Conservation (phyloP, 2,329 filamentous ascomycete genomes). For the Corinectria fuckeliana region DNA sequence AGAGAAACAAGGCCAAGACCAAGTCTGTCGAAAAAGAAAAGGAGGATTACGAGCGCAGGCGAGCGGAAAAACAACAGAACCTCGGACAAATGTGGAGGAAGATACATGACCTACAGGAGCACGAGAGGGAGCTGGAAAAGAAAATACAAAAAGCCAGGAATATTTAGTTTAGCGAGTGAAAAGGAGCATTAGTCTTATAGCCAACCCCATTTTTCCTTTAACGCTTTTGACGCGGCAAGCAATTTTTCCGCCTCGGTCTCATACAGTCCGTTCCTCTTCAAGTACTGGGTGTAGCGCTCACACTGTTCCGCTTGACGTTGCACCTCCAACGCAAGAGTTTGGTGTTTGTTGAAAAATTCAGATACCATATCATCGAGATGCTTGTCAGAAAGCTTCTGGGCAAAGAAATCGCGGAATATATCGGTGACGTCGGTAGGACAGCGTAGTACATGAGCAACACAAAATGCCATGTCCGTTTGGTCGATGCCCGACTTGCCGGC, state of each 20-base stretch:
- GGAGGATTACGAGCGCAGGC: neutral
- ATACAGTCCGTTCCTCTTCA: conserved; percentile 26
- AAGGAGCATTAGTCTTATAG: neutral
- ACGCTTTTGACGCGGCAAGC: conserved; percentile 18
- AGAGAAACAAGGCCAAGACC: neutral
- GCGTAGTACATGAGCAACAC: conserved; percentile 23
- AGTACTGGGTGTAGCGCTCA: conserved; percentile 26
- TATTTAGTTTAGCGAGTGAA: neutral
- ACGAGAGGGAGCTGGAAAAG: too few species aligned
- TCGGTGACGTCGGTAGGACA: conserved; percentile 17
- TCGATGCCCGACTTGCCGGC: neutral
- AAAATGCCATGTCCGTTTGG: conserved; percentile 19
- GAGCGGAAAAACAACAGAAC: neutral
- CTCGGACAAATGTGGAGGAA: neutral
- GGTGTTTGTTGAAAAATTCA: conserved; percentile 23
- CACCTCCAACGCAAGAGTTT: conserved; percentile 16
- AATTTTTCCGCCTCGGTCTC: conserved; percentile 19
- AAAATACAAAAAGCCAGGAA: neutral
- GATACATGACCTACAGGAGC: neutral
- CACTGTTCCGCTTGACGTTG: conserved; percentile 21
- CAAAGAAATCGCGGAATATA: conserved; percentile 22
- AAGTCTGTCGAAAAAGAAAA: neutral
- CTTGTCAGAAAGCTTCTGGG: conserved; percentile 6
- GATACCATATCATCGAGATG: conserved; percentile 15
- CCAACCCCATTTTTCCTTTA: conserved; percentile 25